phyloP scores from a whole-genome alignment of 768 basidiomycete species.

The Tylopilus cervinicoccineus region DNA sequence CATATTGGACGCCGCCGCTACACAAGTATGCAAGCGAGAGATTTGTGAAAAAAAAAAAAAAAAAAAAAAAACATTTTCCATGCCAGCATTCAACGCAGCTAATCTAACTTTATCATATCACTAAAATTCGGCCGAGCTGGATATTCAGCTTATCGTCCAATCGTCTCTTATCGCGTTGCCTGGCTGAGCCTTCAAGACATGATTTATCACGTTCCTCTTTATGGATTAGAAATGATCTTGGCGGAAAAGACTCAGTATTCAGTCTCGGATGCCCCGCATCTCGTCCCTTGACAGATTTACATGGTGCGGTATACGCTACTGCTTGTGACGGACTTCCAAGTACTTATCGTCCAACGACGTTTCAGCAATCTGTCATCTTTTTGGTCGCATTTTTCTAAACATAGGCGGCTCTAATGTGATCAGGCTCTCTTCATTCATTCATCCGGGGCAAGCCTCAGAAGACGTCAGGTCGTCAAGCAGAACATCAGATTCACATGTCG shows the following conservation, averaged over 20 bases:
- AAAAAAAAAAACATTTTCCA: neutral
- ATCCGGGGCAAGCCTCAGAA: neutral
- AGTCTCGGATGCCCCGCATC: too few relatives aligned
- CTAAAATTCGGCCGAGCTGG: neutral
- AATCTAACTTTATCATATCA: too few relatives aligned
- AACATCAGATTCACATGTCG: neutral
- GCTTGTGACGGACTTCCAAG: neutral
- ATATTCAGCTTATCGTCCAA: slow-evolving; percentile 1
- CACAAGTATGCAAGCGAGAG: too few relatives aligned
- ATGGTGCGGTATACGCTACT: too few relatives aligned
- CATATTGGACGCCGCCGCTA: too few relatives aligned
- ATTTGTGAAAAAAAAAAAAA: too few relatives aligned
- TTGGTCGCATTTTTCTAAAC: neutral
- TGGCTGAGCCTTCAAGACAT: neutral
- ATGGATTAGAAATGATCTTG: too few relatives aligned
- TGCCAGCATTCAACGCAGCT: neutral
- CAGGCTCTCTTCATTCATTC: neutral
- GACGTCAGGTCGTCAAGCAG: neutral
- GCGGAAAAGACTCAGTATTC: neutral
- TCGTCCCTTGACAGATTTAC: neutral
- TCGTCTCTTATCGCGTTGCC: neutral
- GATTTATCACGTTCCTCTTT: neutral
- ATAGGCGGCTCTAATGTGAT: neutral
- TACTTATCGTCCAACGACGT: neutral
- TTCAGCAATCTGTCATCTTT: neutral